phyloP scores from a whole-genome alignment of 805 yeast genomes.

The Candida odintsovae region DNA sequence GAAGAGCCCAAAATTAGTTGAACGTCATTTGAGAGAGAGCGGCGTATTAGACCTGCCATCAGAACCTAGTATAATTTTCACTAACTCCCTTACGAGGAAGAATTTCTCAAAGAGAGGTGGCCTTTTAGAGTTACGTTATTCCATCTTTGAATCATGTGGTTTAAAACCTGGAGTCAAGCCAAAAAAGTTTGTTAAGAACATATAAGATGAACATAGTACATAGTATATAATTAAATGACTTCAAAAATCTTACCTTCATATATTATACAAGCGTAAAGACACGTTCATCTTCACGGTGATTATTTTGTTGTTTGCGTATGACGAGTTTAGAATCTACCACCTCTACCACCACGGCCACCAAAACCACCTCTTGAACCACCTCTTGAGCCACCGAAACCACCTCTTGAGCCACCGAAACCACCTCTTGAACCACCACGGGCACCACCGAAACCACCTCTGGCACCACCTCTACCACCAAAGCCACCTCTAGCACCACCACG shows the following conservation, averaged over 20 bases:
- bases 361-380: constrained; percentile 24
- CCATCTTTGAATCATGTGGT: constrained; percentile 51
- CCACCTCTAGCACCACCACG: constrained; percentile 24
- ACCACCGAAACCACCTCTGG: constrained; percentile 26
- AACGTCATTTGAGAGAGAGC: constrained; percentile 32
- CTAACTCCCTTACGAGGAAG: constrained; percentile 40
- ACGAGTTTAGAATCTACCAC: constrained; percentile 20
- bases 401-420: constrained; percentile 27
- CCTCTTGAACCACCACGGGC: constrained; percentile 28
- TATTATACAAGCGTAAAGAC: constrained; percentile 7
- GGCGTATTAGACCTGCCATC: constrained; percentile 37
- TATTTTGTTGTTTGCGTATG: not conserved
- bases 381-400: constrained; percentile 29
- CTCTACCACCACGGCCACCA: constrained; percentile 15
- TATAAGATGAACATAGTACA: not conserved
- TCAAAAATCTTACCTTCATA: constrained; percentile 1
- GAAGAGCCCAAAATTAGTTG: constrained; percentile 30
- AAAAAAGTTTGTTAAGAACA: constrained; percentile 11
- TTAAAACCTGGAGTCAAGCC: constrained; percentile 23
- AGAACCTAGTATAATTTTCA: constrained; percentile 39
- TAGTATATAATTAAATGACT: not conserved
- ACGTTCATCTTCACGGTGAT: not conserved
- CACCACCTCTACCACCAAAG: constrained; percentile 25
- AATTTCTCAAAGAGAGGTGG: constrained; percentile 41
- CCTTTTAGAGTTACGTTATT: constrained; percentile 42